Evolutionary conservation across 164 flowering plant species (phyloP).

Genomic region (Amborella trichopoda): DNA sequence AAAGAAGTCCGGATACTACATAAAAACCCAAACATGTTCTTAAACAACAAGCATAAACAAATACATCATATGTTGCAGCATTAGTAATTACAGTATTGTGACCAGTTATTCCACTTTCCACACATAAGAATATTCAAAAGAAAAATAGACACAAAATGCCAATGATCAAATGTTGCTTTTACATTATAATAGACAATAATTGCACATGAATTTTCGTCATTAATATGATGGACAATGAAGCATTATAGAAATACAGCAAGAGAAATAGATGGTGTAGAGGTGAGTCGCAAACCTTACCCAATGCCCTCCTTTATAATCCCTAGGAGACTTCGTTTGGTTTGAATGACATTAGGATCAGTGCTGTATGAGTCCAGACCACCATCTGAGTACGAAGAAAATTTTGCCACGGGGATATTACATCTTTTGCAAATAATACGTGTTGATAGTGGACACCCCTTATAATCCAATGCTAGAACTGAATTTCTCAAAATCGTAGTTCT

Average conservation of each 20-base stretch:
- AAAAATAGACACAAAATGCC: neutral
- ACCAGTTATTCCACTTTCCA: no score
- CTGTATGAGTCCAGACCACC: neutral
- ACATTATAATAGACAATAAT: neutral
- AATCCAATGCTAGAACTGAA: no score
- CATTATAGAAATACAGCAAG: no score
- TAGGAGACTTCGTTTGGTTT: neutral
- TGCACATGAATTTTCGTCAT: neutral
- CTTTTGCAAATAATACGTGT: no score
- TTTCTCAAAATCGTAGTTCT: no score
- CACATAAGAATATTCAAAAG: neutral
- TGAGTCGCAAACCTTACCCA: neutral
- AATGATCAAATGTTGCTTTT: neutral
- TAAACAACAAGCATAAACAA: no score
- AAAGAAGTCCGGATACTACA: neutral
- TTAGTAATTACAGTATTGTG: no score
- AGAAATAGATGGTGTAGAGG: neutral
- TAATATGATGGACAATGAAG: no score
- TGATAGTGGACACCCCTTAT: no score
- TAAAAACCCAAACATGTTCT: neutral
- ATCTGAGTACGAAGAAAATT: neutral
- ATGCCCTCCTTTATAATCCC: slow-evolving; percentile 2
- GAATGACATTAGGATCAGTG: neutral
- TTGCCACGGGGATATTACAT: no score
- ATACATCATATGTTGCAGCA: no score